Conservation (phyloP, 257 asterid species). For the Penstemon eatonii region DNA sequence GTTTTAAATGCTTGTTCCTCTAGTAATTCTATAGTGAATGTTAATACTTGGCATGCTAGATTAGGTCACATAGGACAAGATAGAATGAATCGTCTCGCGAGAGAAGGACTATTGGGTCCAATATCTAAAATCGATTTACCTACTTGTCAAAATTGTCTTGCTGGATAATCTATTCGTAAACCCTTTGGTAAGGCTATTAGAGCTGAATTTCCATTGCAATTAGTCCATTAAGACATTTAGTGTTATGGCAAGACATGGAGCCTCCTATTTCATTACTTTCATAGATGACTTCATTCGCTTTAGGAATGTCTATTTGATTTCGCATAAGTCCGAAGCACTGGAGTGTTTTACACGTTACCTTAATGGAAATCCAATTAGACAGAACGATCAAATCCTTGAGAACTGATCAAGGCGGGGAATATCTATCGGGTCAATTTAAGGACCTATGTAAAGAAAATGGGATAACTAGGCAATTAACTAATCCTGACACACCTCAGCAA, state of each 20-base stretch:
- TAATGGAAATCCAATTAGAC: too few relatives aligned
- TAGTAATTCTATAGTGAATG: neutral
- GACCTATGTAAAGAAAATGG: too few relatives aligned
- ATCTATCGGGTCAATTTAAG: too few relatives aligned
- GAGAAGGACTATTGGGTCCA: too few relatives aligned
- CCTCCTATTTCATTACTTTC: slow-evolving; percentile 9
- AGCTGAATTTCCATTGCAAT: too few relatives aligned
- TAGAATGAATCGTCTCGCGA: too few relatives aligned
- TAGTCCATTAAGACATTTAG: neutral
- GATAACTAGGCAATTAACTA: too few relatives aligned
- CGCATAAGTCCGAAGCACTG: slow-evolving; percentile 7
- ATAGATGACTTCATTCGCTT: neutral
- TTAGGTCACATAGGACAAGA: neutral
- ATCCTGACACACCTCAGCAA: too few relatives aligned
- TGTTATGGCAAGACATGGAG: neutral
- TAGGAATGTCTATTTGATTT: slow-evolving; percentile 11
- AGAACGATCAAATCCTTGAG: too few relatives aligned
- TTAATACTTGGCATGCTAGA: neutral
- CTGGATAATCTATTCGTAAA: too few relatives aligned
- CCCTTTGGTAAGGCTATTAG: too few relatives aligned
- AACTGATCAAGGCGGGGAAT: too few relatives aligned
- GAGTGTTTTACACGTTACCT: neutral
- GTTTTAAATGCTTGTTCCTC: neutral
- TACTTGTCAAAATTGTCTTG: neutral
- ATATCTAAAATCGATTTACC: neutral